Conservation (phyloP, 306 rosid genomes). For the Inga laurina region DNA sequence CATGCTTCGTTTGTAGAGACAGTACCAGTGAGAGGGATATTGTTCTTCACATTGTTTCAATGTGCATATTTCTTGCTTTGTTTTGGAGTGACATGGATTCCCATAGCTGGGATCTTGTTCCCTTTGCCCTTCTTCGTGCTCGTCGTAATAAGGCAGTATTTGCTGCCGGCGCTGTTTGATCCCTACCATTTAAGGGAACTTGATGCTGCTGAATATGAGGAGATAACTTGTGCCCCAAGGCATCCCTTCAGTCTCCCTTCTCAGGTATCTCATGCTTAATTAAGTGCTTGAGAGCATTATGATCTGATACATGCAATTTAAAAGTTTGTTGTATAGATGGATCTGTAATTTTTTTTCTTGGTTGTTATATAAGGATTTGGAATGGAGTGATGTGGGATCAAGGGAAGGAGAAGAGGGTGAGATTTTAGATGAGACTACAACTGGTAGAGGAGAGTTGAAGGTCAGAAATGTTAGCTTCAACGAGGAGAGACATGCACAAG, state of each 20-base stretch:
- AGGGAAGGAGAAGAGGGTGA: constrained; percentile 63
- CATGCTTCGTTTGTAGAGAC: constrained; percentile 70
- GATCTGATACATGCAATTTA: not conserved
- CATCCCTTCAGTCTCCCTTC: constrained; percentile 40
- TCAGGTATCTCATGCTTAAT: constrained; percentile 37
- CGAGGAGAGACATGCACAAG: constrained; percentile 49
- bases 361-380: constrained; percentile 45
- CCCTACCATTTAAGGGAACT: constrained; percentile 51
- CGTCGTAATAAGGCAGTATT: constrained; percentile 47
- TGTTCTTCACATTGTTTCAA: constrained; percentile 58
- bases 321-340: not conserved
- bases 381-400: constrained; percentile 30
- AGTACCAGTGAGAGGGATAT: constrained; percentile 54
- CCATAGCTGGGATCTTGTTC: constrained; percentile 67
- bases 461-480: constrained; percentile 58
- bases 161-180: constrained; percentile 56
- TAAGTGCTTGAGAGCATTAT: not conserved
- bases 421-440: constrained; percentile 75
- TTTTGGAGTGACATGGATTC: constrained; percentile 47
- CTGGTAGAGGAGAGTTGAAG: constrained; percentile 84
- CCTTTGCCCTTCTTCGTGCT: constrained; percentile 68
- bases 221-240: constrained; percentile 43
- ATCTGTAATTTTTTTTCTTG: not conserved
- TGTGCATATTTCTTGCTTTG: constrained; percentile 55
- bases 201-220: constrained; percentile 68